Conservation (phyloP, 2,329 filamentous ascomycete species). For the Talaromyces sp. region DNA sequence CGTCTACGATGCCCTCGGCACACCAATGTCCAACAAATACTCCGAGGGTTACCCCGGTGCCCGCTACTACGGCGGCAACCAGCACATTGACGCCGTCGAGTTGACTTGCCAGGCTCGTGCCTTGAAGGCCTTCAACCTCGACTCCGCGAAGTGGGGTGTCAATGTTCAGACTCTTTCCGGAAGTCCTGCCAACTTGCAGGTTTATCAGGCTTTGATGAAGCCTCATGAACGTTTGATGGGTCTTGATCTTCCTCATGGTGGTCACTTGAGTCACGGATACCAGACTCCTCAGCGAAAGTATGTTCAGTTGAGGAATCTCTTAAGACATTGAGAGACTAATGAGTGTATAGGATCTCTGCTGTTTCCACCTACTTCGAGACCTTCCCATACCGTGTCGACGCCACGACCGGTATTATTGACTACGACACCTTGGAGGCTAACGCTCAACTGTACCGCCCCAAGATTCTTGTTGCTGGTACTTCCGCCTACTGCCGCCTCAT, state of each 20-base stretch:
- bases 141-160: conserved; percentile 90
- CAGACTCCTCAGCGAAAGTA: conserved; percentile 86
- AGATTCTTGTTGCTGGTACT: conserved; percentile 90
- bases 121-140: conserved; percentile 82
- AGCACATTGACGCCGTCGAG: conserved; percentile 97
- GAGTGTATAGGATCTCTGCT: conserved; percentile 69
- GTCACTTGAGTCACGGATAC: conserved; percentile 94
- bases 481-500: conserved; percentile 95
- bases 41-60: conserved; percentile 97
- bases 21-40: conserved; percentile 98
- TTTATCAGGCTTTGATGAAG: conserved; percentile 91
- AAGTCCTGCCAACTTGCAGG: conserved; percentile 93
- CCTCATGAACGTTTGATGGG: conserved; percentile 96
- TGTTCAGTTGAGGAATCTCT: conserved; percentile 27
- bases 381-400: conserved; percentile 85
- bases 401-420: conserved; percentile 88
- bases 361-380: conserved; percentile 99
- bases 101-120: conserved; percentile 90
- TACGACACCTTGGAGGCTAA: conserved; percentile 86
- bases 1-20: conserved; percentile 94
- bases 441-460: conserved; percentile 84
- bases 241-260: conserved; percentile 90
- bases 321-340: not conserved
- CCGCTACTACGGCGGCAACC: conserved; percentile 98
- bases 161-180: conserved; percentile 94